Percentiles rank a stretch among this genome's conserved stretches.
phyloP scores from a whole-genome alignment of 495 filamentous ascomycete species.

The Neurospora intermedia region DNA sequence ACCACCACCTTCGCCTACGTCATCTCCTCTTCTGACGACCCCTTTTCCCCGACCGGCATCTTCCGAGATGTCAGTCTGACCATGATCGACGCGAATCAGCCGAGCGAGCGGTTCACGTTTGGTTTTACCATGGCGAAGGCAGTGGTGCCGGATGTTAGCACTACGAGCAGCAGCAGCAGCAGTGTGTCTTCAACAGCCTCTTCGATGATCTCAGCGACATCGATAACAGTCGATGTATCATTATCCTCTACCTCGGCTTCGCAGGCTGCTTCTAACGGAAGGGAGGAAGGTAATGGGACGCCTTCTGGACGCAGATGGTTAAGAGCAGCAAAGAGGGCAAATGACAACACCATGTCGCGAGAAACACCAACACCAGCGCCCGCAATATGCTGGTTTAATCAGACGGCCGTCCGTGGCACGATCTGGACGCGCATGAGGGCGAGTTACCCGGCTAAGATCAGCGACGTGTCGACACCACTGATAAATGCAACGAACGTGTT shows the following conservation, averaged over 20 bases:
- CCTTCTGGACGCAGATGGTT: neutral
- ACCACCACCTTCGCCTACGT: slow-evolving; percentile 16
- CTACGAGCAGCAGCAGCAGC: slow-evolving; percentile 1
- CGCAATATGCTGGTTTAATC: slow-evolving; percentile 40
- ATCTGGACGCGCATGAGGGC: slow-evolving; percentile 43
- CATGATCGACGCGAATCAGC: slow-evolving; percentile 61
- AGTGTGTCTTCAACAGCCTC: neutral
- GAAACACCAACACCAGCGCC: neutral
- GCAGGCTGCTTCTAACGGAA: neutral
- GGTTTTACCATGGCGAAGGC: slow-evolving; percentile 32
- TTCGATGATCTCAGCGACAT: neutral
- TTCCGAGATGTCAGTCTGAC: slow-evolving; percentile 58
- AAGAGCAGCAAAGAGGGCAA: neutral
- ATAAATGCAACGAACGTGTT: slow-evolving; percentile 11
- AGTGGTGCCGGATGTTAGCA: slow-evolving; percentile 30
- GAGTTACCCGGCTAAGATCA: slow-evolving; percentile 22
- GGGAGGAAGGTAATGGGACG: neutral
- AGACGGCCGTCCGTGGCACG: slow-evolving; percentile 35
- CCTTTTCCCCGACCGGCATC: slow-evolving; percentile 60
- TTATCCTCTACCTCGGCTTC: neutral
- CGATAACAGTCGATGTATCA: neutral
- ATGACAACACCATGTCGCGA: neutral
- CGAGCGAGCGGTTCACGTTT: slow-evolving; percentile 40
- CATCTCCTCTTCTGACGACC: slow-evolving; percentile 39
- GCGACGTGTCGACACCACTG: neutral